These are phyloP conservation scores for Yamadazyma nakazawae DNA, from an alignment of 805 yeast species.

Conservation along the genomic window DNA sequence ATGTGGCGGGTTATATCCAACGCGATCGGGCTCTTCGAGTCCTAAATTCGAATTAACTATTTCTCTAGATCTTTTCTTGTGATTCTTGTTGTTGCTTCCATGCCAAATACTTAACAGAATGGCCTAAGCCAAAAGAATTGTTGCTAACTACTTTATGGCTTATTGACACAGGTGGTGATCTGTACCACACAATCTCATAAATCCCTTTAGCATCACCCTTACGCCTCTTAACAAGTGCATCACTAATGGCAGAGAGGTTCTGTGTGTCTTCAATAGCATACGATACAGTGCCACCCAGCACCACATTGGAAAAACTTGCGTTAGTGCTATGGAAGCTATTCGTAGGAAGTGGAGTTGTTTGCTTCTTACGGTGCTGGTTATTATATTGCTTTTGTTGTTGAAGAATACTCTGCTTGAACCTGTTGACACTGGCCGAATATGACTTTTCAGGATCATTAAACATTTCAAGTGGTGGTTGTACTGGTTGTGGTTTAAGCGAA, in stretches of 20 bases:
- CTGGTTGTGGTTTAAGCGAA: conserved; percentile 3
- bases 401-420: conserved; percentile 4
- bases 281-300: conserved; percentile 38
- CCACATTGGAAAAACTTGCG: conserved; percentile 33
- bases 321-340: conserved; percentile 26
- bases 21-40: not conserved
- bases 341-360: conserved; percentile 4
- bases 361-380: conserved; percentile 2
- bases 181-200: conserved; percentile 53
- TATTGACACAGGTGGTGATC: conserved; percentile 56
- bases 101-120: conserved; percentile 70
- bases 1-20: not conserved
- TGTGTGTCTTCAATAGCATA: conserved; percentile 25
- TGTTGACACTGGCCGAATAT: conserved; percentile 2
- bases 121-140: conserved; percentile 49
- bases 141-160: conserved; percentile 16
- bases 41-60: not conserved
- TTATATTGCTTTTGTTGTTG: conserved; percentile 2
- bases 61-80: not conserved
- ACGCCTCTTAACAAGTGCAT: conserved; percentile 23
- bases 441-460: conserved; percentile 1
- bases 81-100: conserved; percentile 20
- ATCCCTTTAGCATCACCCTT: conserved; percentile 12
- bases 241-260: conserved; percentile 19
- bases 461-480: conserved; percentile 5